Evolutionary conservation across 2,329 filamentous ascomycete genomes (phyloP), one percentile per base, ranked within the genome.

Genomic region (Trichoderma atrobrunneum): DNA sequence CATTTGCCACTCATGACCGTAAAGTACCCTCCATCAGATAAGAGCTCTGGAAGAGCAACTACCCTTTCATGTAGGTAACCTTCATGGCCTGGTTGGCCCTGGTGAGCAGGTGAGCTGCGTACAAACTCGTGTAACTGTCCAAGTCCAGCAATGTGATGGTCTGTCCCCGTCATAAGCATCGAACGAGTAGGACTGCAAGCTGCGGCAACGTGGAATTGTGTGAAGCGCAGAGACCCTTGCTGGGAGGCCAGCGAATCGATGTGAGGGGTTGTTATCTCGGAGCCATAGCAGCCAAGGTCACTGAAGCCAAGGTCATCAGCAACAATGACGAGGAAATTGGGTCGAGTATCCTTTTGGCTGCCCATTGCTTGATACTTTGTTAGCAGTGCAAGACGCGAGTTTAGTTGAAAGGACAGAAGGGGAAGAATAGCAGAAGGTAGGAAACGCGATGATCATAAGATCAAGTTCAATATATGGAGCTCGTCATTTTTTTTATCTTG

Each of bases 181-280:
- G 89, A 87, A 48, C 89, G 83, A 3, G 88, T 89, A 2, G 90
- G 90, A 64, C 88, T 91, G 79, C 89, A 91, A 65, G 89, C 89
- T 3, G 89, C 87, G 0, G 90, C 89, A 2, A 89, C 87, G 76
- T 91, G 89, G 78, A 90, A 91, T 75, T 90, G 87, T 0, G 88
- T 91, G 76, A 91, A 89, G 6, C 88, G 57, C 39, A 70, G 86
- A 34, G 88, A 85, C 70, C 78, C 78, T 11, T 74, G 75, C 60
- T 79, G 77, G 16, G 86, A 51, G 36, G 67, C 84, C 1, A 80
- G 74, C 21, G 66, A 72, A 48, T 79, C 76, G 18, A 81, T 76
- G 11, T 79, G 75, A 7, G 80, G 79, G 0, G 80, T 81, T 18
- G 74, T 64, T 62, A 81, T 81, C 68, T 81, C 80, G n/a, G 75